These are phyloP conservation scores for Stagonosporopsis rhizophila DNA, from an alignment of 2,329 filamentous ascomycete genomes.

Conservation along the genomic window DNA sequence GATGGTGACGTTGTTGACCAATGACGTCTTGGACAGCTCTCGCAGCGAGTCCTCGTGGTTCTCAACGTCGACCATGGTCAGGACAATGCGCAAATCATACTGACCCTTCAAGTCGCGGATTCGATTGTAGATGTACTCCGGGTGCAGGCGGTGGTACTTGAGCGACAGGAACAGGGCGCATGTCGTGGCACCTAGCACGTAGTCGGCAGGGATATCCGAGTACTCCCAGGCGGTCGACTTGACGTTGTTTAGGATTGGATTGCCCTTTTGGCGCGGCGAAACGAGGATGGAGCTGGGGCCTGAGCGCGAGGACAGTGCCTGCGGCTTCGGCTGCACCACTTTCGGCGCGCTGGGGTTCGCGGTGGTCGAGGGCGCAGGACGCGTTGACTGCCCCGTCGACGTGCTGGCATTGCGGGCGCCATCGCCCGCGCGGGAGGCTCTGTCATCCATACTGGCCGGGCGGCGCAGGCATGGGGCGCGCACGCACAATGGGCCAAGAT, in stretches of 20 bases:
- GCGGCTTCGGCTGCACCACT: slow-evolving; percentile 86
- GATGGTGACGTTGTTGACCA: slow-evolving; percentile 91
- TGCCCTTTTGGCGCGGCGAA: slow-evolving; percentile 91
- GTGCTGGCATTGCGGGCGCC: slow-evolving; percentile 26
- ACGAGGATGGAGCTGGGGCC: slow-evolving; percentile 83
- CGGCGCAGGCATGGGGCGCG: slow-evolving; percentile 28
- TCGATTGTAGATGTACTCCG: slow-evolving; percentile 95
- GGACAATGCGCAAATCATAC: slow-evolving; percentile 84
- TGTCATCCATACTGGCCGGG: slow-evolving; percentile 45
- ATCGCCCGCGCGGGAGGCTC: slow-evolving; percentile 25
- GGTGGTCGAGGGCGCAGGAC: slow-evolving; percentile 8
- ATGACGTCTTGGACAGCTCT: slow-evolving; percentile 88
- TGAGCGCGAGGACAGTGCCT: slow-evolving; percentile 73
- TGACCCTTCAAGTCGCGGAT: slow-evolving; percentile 84
- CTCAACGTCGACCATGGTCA: slow-evolving; percentile 92
- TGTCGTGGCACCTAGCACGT: slow-evolving; percentile 83
- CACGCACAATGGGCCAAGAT: slow-evolving; percentile 9
- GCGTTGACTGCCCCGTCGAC: slow-evolving; percentile 22
- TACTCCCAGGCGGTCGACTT: slow-evolving; percentile 92
- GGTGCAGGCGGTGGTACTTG: slow-evolving; percentile 96
- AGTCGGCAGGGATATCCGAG: slow-evolving; percentile 94
- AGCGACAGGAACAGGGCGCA: slow-evolving; percentile 92
- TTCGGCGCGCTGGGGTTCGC: slow-evolving; percentile 43
- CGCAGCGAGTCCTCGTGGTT: slow-evolving; percentile 91
- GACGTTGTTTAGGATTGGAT: slow-evolving; percentile 85